Conservation (phyloP, 768 basidiomycete species). For the Gyrodon lividus region DNA sequence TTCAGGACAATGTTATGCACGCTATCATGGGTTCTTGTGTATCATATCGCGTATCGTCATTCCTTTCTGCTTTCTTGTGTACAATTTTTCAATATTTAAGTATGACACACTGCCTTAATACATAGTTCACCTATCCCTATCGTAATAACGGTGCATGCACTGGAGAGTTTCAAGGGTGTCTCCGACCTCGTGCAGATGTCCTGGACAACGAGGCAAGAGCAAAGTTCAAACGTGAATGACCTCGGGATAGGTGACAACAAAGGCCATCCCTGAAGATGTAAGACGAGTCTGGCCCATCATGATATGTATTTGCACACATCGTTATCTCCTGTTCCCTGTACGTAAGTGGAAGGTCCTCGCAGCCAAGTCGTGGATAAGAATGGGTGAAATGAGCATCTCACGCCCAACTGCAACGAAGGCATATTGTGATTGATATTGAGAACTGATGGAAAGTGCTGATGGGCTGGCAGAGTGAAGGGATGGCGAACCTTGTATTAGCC, state of each 20-base stretch:
- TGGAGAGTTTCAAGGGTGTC: no score
- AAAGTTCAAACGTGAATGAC: no score
- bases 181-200: no score
- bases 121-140: background rate
- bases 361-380: no score
- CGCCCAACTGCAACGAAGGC: background rate
- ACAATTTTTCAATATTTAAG: background rate
- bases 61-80: background rate
- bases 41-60: background rate
- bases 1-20: background rate
- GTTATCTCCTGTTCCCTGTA: no score
- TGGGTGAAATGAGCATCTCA: background rate
- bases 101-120: background rate
- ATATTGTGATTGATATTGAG: background rate
- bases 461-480: no score
- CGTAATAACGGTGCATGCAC: background rate
- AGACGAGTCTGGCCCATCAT: no score
- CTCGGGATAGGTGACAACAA: no score
- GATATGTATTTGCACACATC: no score
- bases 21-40: background rate
- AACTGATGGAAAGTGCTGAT: background rate
- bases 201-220: no score
- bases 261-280: no score
- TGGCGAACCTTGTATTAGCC: background rate
- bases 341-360: background rate